Conservation (phyloP, 306 rosid genomes). For the Psophocarpus tetragonolobus region DNA sequence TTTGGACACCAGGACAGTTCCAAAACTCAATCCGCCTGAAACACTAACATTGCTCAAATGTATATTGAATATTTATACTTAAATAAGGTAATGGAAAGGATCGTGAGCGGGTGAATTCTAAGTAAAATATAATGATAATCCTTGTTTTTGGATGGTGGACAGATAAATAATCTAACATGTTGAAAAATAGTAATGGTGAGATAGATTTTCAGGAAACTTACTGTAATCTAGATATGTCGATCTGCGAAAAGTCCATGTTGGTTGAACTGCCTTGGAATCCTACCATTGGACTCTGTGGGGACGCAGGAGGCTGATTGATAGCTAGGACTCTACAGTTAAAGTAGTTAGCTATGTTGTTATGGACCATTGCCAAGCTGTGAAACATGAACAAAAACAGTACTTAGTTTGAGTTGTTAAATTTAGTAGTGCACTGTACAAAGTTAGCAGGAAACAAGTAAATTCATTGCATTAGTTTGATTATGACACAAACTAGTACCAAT, state of each 20-base stretch:
- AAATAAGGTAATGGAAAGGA: background rate
- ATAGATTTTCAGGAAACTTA: conserved; percentile 32
- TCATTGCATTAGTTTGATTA: conserved; percentile 13
- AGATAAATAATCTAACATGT: background rate
- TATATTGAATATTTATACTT: background rate
- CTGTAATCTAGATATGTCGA: conserved; percentile 53
- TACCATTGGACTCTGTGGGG: conserved; percentile 27
- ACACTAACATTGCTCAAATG: background rate
- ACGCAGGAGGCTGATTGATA: conserved; percentile 48
- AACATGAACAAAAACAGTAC: conserved; percentile 36
- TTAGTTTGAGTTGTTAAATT: conserved; percentile 26
- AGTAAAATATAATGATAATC: background rate
- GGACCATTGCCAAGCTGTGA: conserved; percentile 65
- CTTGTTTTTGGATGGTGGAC: background rate
- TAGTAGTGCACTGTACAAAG: background rate
- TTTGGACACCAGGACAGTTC: no score
- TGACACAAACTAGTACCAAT: conserved; percentile 26
- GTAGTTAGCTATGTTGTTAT: conserved; percentile 45
- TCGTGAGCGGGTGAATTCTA: background rate
- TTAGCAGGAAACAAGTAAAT: background rate
- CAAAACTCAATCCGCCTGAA: background rate
- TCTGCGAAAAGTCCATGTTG: conserved; percentile 73
- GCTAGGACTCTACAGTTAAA: conserved; percentile 82
- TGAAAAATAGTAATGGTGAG: background rate
- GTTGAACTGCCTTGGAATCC: conserved; percentile 45